These are phyloP conservation scores for Monocercomonoides exilis DNA, from an alignment of 78 protist species.

Conservation along the genomic window DNA sequence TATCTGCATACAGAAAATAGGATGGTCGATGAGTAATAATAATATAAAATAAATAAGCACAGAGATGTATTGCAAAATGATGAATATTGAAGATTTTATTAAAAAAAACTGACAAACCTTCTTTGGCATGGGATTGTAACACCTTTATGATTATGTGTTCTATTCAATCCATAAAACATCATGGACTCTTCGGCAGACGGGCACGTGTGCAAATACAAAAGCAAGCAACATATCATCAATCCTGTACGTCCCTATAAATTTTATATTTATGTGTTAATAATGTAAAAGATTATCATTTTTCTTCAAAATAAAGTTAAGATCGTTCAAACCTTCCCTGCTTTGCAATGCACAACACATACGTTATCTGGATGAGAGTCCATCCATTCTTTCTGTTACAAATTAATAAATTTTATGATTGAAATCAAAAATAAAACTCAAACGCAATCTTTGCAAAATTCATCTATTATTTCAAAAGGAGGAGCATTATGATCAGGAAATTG, in stretches of 20 bases:
- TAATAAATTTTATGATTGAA: not conserved
- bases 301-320: not conserved
- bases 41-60: too few species aligned
- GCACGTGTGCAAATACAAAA: not conserved
- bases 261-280: not conserved
- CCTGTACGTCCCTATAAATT: not conserved
- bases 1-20: too few species aligned
- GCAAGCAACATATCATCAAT: not conserved
- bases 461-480: slow-evolving; percentile 9
- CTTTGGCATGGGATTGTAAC: not conserved
- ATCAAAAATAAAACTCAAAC: not conserved
- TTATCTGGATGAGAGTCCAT: not conserved
- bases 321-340: slow-evolving; percentile 29
- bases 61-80: too few species aligned
- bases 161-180: not conserved
- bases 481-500: slow-evolving; percentile 37
- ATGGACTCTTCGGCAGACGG: slow-evolving; percentile 11
- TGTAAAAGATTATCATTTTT: not conserved
- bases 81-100: too few species aligned
- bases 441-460: not conserved
- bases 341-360: slow-evolving; percentile 26
- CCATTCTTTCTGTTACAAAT: too few species aligned
- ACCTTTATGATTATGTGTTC: not conserved
- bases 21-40: too few species aligned
- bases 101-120: not conserved